Percentiles rank a stretch among this genome's conserved stretches.
These are phyloP conservation scores for Millerago galiae DNA, from an alignment of 805 yeast genomes.

Conservation along the genomic window DNA sequence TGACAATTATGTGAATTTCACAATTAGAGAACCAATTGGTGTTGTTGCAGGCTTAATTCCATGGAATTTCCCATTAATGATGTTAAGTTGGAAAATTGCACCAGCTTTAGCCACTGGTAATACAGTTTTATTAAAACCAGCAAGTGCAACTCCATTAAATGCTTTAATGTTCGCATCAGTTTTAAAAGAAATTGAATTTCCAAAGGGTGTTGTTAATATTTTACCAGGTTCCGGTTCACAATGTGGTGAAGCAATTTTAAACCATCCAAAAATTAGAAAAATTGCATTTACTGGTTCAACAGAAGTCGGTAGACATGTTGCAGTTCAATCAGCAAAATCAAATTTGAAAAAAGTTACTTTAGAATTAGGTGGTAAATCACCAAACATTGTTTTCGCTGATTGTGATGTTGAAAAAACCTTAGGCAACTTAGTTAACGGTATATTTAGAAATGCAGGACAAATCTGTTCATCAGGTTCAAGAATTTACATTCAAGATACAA, in stretches of 20 bases:
- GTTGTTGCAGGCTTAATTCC: conserved; percentile 81
- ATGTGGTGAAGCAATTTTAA: conserved; percentile 64
- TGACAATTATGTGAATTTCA: conserved; percentile 52
- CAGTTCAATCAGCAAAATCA: conserved; percentile 60
- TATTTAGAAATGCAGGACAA: conserved; percentile 76
- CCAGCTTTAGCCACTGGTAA: conserved; percentile 77
- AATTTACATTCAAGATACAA: conserved; percentile 64
- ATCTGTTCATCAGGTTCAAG: conserved; percentile 81
- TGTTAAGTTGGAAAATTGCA: conserved; percentile 74
- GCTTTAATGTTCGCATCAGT: conserved; percentile 58
- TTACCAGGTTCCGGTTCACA: conserved; percentile 68
- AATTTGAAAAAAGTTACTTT: conserved; percentile 72
- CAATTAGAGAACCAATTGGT: conserved; percentile 70
- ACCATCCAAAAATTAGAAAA: conserved; percentile 64
- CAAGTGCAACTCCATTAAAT: conserved; percentile 70
- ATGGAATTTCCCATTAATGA: conserved; percentile 78
- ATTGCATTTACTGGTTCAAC: conserved; percentile 81
- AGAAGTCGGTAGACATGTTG: conserved; percentile 62
- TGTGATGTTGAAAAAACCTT: conserved; percentile 46
- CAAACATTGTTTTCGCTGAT: conserved; percentile 67
- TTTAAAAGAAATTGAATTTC: conserved; percentile 61
- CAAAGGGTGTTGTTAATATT: conserved; percentile 69
- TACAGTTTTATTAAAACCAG: conserved; percentile 65
- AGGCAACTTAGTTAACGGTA: conserved; percentile 53
- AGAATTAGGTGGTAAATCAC: conserved; percentile 80